Base-by-base conservation (phyloP, 352 stramenopile genomes). In the Phytophthora pseudosyringae region DNA sequence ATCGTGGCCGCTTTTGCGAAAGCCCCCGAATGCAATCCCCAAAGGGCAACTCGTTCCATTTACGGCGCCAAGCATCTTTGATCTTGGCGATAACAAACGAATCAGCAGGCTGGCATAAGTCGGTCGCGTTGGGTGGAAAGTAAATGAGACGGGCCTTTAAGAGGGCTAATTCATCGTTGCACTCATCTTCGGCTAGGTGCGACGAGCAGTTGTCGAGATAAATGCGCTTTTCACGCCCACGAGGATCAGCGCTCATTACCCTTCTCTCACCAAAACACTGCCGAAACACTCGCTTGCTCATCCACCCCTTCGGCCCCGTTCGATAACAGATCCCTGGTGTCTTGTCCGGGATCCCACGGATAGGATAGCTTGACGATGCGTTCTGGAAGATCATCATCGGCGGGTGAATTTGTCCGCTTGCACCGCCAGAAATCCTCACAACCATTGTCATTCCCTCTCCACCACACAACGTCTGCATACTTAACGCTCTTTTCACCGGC, bases 351-450 rank as follows among this genome's bases (percentile, higher is more conserved):
- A 71, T 39, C 0, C 64, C 53, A 4, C 53, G 26, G n/a, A 74
- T 74, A 5, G 63, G 64, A 45, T 76, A 80, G 6, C 7, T 65
- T 12, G 12, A 12, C 2, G 25, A 52, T 0, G 33, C 50, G 21
- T 72, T 80, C 31, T 52, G 13, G 5, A 81, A 70, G 18, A 78
- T 78, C 48, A 78, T 67, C 65, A 70, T 80, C 15, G 68, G 59
- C 5, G 56, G 43, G n/a, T 50, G 49, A 13, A 76, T 69, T 8
- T 36, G 25, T 10, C 13, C 65, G 35, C 45, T 35, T 12, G 47
- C 10, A 16, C 52, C 59, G 13, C 59, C 68, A 38, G 60, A 67
- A 12, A 72, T 49, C 5, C 48, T 47, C 1, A 77, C 64, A 10
- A 75, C 62, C 55, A 80, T 75, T 21, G 64, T 75, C 68, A 75